A percentile compares a stretch with the other conserved stretches of the same genome.
Conservation (phyloP, 495 filamentous ascomycete genomes). For the Cairneyella variabilis region DNA sequence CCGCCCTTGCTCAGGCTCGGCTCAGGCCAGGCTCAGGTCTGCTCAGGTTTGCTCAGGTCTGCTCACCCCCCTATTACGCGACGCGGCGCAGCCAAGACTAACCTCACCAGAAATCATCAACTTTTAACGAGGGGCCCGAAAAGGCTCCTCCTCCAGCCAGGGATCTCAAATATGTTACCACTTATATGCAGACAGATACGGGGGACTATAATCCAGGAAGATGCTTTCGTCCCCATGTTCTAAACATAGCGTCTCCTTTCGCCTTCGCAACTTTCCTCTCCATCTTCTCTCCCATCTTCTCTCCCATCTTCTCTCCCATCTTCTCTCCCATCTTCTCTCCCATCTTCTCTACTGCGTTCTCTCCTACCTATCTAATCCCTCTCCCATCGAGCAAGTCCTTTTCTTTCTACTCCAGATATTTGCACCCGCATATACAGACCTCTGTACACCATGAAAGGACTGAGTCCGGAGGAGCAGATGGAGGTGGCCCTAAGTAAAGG, state of each 20-base stretch:
- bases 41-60: background rate
- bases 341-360: background rate
- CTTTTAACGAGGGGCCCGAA: background rate
- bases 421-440: background rate
- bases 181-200: background rate
- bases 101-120: background rate
- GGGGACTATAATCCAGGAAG: background rate
- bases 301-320: slow-evolving; percentile 4
- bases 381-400: slow-evolving; percentile 4
- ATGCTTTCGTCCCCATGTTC: background rate
- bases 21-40: background rate
- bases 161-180: background rate
- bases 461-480: slow-evolving; percentile 12
- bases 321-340: slow-evolving; percentile 8
- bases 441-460: slow-evolving; percentile 1
- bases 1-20: slow-evolving; percentile 6
- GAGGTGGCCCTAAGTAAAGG: slow-evolving; percentile 9
- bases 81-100: no score
- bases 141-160: background rate
- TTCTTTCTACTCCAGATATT: no score
- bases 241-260: background rate
- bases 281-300: background rate
- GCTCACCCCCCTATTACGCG: background rate
- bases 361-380: slow-evolving; percentile 1
- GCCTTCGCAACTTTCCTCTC: background rate